Percentiles rank a stretch among this genome's conserved stretches.
Conservation (phyloP, 768 basidiomycete genomes). For the Dioszegia crocea region DNA sequence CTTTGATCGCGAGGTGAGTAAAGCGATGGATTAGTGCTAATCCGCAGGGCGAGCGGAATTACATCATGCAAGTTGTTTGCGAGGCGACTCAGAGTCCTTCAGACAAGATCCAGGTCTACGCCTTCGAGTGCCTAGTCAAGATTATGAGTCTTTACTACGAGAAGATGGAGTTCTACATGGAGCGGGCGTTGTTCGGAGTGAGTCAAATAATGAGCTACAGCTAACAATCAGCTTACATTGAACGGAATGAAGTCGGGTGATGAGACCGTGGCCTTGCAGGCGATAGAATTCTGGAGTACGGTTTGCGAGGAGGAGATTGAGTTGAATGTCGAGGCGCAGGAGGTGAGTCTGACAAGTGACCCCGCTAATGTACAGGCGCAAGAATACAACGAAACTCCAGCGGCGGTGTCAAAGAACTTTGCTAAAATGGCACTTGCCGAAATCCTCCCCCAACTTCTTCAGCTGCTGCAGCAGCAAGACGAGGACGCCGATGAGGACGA, state of each 20-base stretch:
- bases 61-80: slow-evolving; percentile 99
- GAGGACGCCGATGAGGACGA: slow-evolving; percentile 98
- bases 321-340: slow-evolving; percentile 81
- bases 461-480: slow-evolving; percentile 83
- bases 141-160: slow-evolving; percentile 99
- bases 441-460: slow-evolving; percentile 85
- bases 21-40: not conserved
- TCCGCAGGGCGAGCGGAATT: slow-evolving; percentile 89
- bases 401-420: slow-evolving; percentile 80
- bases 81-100: slow-evolving; percentile 87
- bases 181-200: slow-evolving; percentile 94
- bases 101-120: slow-evolving; percentile 82
- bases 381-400: slow-evolving; percentile 71
- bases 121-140: slow-evolving; percentile 90
- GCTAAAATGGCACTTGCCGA: slow-evolving; percentile 92
- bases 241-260: slow-evolving; percentile 94
- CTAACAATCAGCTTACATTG: slow-evolving; percentile 69
- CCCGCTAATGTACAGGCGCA: slow-evolving; percentile 60
- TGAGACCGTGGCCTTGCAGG: slow-evolving; percentile 87
- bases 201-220: slow-evolving; percentile 40
- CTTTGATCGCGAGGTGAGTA: slow-evolving; percentile 86
- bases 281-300: slow-evolving; percentile 99
- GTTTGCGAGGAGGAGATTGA: slow-evolving; percentile 98
- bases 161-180: slow-evolving; percentile 99
- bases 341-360: slow-evolving; percentile 56